phyloP scores from a whole-genome alignment of 139 green algal species.

The Tetradesmus obliquus region DNA sequence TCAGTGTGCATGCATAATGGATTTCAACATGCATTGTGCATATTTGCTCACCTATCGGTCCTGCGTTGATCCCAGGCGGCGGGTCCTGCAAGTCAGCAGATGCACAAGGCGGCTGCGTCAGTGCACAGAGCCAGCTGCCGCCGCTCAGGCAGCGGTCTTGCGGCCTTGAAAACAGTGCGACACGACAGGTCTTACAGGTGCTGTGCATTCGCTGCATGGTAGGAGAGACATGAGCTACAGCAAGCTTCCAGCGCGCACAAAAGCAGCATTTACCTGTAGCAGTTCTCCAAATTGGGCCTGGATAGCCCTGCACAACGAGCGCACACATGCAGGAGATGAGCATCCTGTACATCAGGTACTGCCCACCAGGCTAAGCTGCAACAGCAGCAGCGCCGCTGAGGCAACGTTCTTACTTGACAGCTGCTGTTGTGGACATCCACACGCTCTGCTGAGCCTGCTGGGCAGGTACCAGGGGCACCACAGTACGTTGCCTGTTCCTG shows the following conservation, averaged over 20 bases:
- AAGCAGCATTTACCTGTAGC: not conserved
- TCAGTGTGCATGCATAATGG: no score
- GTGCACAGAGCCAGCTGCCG: not conserved
- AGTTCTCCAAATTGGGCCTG: conserved; percentile 42
- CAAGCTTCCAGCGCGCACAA: not conserved
- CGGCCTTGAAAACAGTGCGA: not conserved
- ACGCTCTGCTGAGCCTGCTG: not conserved
- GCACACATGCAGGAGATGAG: not conserved
- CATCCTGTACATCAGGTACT: not conserved
- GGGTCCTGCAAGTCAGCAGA: not conserved
- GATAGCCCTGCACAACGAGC: conserved; percentile 28
- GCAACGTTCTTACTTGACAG: not conserved
- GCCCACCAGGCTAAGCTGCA: not conserved
- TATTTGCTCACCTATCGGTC: not conserved
- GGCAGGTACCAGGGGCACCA: not conserved
- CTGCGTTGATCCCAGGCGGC: conserved; percentile 45
- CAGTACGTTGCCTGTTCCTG: not conserved
- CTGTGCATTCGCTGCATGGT: no score
- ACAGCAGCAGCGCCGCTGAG: not conserved
- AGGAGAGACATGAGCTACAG: not conserved
- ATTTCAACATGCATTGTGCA: no score
- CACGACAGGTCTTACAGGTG: not conserved
- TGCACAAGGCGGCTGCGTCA: not conserved
- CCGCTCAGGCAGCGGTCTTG: not conserved
- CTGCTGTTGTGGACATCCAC: conserved; percentile 15